Evolutionary conservation across 2,329 filamentous ascomycete genomes (phyloP), one percentile per base, ranked within the genome.

Genomic region (Diaporthe batatas): DNA sequence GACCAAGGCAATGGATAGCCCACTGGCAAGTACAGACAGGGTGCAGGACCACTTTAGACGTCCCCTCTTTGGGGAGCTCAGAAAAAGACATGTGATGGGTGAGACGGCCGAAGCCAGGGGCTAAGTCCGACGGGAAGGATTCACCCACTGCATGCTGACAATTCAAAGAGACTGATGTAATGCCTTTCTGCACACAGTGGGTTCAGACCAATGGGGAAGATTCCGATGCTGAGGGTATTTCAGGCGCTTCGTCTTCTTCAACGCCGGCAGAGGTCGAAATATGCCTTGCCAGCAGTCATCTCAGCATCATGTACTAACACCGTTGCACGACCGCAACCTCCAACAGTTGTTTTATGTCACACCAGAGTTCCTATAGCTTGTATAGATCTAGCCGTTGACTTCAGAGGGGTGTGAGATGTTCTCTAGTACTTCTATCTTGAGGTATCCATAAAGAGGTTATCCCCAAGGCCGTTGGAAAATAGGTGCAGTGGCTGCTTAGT

Each of bases 51-150:
- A 51, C 51, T 23, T 10, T 12, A 8, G 29, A 21, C 1, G 12
- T 36, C 29, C 21, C 42, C 16, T 49, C 32, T 49, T 8, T 32
- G 21, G 21, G 29, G 6, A 32, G 8, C 18, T 51, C 21, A 34
- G 32, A 32, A 47, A 18, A 25, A 49, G 29, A 10, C 44, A 65
- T 32, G 5, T 44, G 49, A 44, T 23, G 34, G 44, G 29, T 51
- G 59, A 51, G 59, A 18, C 29, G 59, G 62, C 14, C 44, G 49
- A 21, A 58, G 39, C 21, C 16, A 23, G 11, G 11, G 5, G 23
- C 39, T 39, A 70, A 70, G 68, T 62, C 68, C 68, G 68, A 53
- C 32, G 44, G 54, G 21, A 29, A 59, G 29, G 49, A 51, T 36
- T 68, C 55, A 11, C 25, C 53, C 6, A 47, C 29, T 70, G 12